These are phyloP conservation scores for Verticillium tricorpus DNA, from an alignment of 2,329 filamentous ascomycete genomes.

Conservation along the genomic window DNA sequence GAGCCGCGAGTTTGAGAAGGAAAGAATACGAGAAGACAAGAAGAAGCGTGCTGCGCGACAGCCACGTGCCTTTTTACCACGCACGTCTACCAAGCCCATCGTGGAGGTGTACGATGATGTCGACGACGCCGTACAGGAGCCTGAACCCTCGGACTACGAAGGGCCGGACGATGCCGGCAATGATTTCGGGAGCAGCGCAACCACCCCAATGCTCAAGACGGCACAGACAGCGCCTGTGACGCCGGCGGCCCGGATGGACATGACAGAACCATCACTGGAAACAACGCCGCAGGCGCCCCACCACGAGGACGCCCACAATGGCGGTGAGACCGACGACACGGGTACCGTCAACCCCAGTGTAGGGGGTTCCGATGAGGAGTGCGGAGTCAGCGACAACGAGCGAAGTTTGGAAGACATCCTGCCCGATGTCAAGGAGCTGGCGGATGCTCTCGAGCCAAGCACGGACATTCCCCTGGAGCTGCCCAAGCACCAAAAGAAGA, in stretches of 20 bases:
- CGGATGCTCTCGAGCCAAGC: conserved; percentile 56
- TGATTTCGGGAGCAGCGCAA: neutral
- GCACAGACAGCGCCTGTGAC: conserved; percentile 13
- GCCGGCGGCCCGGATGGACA: neutral
- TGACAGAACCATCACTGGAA: conserved; percentile 16
- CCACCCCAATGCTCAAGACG: conserved; percentile 15
- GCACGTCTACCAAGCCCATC: conserved; percentile 89
- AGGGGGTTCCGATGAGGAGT: conserved; percentile 66
- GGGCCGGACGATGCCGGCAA: conserved; percentile 1
- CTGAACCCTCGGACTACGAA: conserved; percentile 58
- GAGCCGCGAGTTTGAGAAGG: conserved; percentile 93
- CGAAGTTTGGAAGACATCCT: conserved; percentile 64
- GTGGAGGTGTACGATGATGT: conserved; percentile 95
- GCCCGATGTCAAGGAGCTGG: conserved; percentile 57
- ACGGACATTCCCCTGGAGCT: conserved; percentile 66
- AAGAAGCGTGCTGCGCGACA: conserved; percentile 73
- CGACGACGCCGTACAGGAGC: conserved; percentile 84
- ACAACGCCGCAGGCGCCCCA: conserved; percentile 15
- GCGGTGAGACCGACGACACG: conserved; percentile 26
- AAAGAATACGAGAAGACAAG: conserved; percentile 74
- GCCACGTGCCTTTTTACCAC: conserved; percentile 75
- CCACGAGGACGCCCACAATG: conserved; percentile 9
- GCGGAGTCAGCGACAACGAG: conserved; percentile 66
- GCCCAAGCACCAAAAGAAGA: conserved; percentile 88
- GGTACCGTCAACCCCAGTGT: conserved; percentile 43